A percentile compares a stretch with the other conserved stretches of the same genome.
Evolutionary conservation across 2,329 filamentous ascomycete species (phyloP).

Genomic region (Gaeumannomyces tritici): DNA sequence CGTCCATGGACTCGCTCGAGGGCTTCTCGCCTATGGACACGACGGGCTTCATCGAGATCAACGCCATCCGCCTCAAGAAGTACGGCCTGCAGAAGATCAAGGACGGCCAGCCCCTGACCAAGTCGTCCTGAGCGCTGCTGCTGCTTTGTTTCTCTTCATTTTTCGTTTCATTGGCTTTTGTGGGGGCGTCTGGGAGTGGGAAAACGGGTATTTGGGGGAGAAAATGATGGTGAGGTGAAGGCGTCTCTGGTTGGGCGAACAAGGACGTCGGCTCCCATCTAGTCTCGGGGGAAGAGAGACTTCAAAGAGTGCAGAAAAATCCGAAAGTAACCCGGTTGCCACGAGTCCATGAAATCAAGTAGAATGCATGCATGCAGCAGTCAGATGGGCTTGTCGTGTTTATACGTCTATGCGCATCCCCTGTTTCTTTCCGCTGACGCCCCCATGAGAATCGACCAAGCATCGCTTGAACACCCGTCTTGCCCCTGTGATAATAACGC

Average conservation of each 20-base stretch:
- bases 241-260: too few species aligned
- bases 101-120: constrained; percentile 20
- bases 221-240: too few species aligned
- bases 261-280: not conserved
- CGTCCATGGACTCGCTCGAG: constrained; percentile 39
- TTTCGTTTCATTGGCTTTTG: not conserved
- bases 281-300: not conserved
- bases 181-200: too few species aligned
- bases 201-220: too few species aligned
- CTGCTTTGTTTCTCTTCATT: not conserved
- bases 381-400: not conserved
- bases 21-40: constrained; percentile 31
- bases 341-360: not conserved
- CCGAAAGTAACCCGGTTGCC: not conserved
- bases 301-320: not conserved
- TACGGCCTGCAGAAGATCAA: constrained; percentile 31
- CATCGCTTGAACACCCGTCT: not conserved
- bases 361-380: not conserved
- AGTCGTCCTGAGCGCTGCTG: constrained; percentile 1
- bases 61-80: constrained; percentile 57
- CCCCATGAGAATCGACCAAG: not conserved
- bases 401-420: not conserved
- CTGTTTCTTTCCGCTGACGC: not conserved
- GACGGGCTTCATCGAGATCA: constrained; percentile 53
- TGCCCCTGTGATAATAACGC: not conserved